Evolutionary conservation across 2,329 filamentous ascomycete genomes (phyloP), one percentile per base, ranked within the genome.

Genomic region (Penicillium palitans): DNA sequence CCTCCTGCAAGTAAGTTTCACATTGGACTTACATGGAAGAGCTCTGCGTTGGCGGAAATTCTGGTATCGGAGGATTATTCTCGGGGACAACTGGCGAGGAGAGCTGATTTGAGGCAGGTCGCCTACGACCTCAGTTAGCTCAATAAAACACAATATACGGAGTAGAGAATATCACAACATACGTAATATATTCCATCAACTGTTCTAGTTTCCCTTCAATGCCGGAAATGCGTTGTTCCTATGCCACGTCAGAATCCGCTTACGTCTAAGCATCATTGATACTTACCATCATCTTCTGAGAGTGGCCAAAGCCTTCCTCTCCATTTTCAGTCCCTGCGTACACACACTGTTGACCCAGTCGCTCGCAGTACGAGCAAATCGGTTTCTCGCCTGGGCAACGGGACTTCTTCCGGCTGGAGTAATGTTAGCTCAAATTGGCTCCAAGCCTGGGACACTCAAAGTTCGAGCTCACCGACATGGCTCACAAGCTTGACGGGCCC

Each of bases 301-400:
- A 62, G 25, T 58, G 47, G 3, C 53, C 58, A 2, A 45, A 46
- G 2, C 15, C 41, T 45, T 58, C 57, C 1, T 62, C 61, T 5
- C 37, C 42, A 4, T 25, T 17, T 12, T 61, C 63, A 7, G 41
- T 13, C 2, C 61, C 61, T 2, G 66, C 59, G 59, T 74, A 74
- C 29, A 67, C 63, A 45, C 72, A 74, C n/a, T 55, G 55, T 51
- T 74, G 71, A 10, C 68, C 67, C 1, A 74, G 60, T 21, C 72
- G 64, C 19, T 66, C 59, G 50, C 72, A 74, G 40, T 68, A 71
- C 3, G 72, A 72, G 57, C 72, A 74, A 5, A 52, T 63, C 4
- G 72, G 72, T 45, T 69, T 68, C 49, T 74, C 70, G 8, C 70
- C 72, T 0, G 71, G 68, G 49, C 72, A 74, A 49, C 66, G 64